A percentile compares a stretch with the other conserved stretches of the same genome.
These are phyloP conservation scores for Neurospora tetrasperma DNA, from an alignment of 495 filamentous ascomycete genomes.

Conservation along the genomic window DNA sequence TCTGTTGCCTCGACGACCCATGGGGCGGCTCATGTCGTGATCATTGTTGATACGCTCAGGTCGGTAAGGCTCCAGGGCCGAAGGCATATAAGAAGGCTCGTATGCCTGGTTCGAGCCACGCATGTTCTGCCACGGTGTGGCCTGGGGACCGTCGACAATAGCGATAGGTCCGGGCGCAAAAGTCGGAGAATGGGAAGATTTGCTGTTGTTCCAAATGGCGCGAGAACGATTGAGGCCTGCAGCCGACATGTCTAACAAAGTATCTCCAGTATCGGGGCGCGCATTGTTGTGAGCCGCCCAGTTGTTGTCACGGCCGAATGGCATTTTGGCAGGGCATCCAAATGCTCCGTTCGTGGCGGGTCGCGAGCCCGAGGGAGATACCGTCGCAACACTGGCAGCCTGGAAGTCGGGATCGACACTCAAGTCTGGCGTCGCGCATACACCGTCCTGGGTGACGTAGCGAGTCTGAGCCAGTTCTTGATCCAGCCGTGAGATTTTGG, in stretches of 20 bases:
- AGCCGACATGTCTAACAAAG: conserved; percentile 34
- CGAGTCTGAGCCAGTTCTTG: conserved; percentile 75
- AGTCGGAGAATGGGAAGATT: conserved; percentile 20
- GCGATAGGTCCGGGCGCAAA: conserved; percentile 28
- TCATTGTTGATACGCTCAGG: conserved; percentile 37
- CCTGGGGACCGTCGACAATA: conserved; percentile 24
- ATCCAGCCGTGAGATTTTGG: conserved; percentile 70
- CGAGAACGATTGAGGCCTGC: conserved; percentile 50
- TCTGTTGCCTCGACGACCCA: conserved; percentile 28
- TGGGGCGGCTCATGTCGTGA: conserved; percentile 31
- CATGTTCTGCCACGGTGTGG: conserved; percentile 26
- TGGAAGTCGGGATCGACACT: conserved; percentile 21
- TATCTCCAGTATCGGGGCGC: conserved; percentile 54
- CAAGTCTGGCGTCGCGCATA: conserved; percentile 13
- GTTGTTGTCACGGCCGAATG: conserved; percentile 43
- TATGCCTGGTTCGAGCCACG: conserved; percentile 25
- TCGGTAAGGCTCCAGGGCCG: conserved; percentile 29
- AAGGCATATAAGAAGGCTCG: conserved; percentile 18
- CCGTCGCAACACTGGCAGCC: conserved; percentile 1
- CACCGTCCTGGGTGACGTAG: conserved; percentile 35
- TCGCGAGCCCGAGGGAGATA: conserved; percentile 16
- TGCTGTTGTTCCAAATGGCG: conserved; percentile 50
- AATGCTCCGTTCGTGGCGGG: conserved; percentile 29
- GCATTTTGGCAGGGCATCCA: conserved; percentile 41
- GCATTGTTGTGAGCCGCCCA: conserved; percentile 60